Percentiles rank a stretch among this genome's conserved stretches.
These are phyloP conservation scores for Syzygium oleosum DNA, from an alignment of 345 rosid species.

Conservation along the genomic window DNA sequence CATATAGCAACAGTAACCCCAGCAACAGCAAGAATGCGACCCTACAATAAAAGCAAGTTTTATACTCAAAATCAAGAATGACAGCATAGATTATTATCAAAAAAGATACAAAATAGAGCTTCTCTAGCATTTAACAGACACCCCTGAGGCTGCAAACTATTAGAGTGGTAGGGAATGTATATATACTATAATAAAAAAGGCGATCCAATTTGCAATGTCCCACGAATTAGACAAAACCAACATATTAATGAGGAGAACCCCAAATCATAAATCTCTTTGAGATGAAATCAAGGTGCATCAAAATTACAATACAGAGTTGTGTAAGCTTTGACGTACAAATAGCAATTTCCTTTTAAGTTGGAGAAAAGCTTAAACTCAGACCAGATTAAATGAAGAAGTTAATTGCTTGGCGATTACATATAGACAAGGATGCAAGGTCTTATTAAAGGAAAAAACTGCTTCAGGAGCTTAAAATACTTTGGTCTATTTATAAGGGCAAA, in stretches of 20 bases:
- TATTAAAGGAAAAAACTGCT: neutral
- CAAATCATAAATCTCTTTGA: neutral
- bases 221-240: neutral
- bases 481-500: neutral
- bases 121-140: neutral
- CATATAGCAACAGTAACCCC: constrained; percentile 79
- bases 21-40: constrained; percentile 71
- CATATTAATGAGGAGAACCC: neutral
- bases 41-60: constrained; percentile 30
- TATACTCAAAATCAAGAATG: neutral
- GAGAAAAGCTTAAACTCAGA: neutral
- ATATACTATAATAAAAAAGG: neutral
- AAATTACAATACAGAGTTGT: neutral
- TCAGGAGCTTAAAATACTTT: neutral
- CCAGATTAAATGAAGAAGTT: neutral
- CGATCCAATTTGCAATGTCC: neutral
- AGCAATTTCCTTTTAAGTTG: neutral
- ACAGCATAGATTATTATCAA: neutral
- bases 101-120: neutral
- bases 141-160: neutral
- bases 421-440: neutral
- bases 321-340: neutral
- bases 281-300: neutral
- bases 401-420: neutral
- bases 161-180: neutral